Evolutionary conservation across 2,329 filamentous ascomycete species (phyloP), one percentile per base, ranked within the genome.

Genomic region (Penicillium fuscoglaucum): DNA sequence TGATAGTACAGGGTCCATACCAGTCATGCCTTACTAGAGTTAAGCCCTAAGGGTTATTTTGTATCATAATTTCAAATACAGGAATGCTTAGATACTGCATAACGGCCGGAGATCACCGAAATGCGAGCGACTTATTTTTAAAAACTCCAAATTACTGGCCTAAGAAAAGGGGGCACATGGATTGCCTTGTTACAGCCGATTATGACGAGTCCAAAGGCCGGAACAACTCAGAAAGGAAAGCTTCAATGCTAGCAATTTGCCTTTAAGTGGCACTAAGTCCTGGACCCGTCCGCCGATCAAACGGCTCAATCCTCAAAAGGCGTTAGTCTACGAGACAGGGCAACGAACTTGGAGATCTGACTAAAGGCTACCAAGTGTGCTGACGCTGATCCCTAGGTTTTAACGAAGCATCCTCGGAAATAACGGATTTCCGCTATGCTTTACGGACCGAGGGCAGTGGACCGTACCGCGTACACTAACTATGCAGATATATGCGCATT

Each of bases 171-270:
- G 48, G 39, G 47, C 58, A 63, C 61, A 60, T 66, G 57, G 52
- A 59, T 48, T 53, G 37, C 48, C 48, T 45, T 21, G 40, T 45
- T 44, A 15, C 33, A 15, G n/a, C 17, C 9, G 8, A 41, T 41
- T 61, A 63, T 64, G 64, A 65, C 41, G 48, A 59, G 62, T 66
- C 62, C 9, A 58, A 39, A 51, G 33, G 19, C 31, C 9, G 29
- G 26, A 41, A 10, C 7, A 12, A 10, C 44, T 21, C 17, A 9
- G 46, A 41, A 13, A 39, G 50, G 60, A 43, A 62, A 45, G 24
- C 50, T 58, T 55, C 55, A 37, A 44, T 52, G 56, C 44, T 28
- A 24, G 39, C 26, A 40, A 37, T 47, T 53, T 24, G 29, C 26
- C n/a, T 31, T 51, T 1, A 24, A 21, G 44, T 50, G 52, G 43